Conservation (phyloP, 192 early-diverging fungal genomes). For the Funneliformis geosporum region DNA sequence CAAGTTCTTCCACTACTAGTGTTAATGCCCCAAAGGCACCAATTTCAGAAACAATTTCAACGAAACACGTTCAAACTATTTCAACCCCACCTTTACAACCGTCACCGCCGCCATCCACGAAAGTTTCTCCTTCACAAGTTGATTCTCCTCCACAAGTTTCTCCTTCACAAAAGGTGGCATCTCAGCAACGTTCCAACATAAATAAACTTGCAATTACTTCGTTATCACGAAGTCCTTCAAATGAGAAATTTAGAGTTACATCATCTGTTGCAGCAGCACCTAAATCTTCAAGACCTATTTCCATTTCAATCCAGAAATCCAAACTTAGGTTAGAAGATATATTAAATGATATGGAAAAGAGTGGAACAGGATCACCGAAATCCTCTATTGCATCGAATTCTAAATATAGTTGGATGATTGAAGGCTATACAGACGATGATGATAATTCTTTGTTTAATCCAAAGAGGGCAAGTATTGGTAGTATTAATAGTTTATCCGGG, state of each 20-base stretch:
- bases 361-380: slow-evolving; percentile 1
- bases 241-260: neutral
- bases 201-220: neutral
- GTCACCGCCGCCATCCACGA: neutral
- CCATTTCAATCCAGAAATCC: neutral
- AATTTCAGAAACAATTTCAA: neutral
- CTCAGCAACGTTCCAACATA: neutral
- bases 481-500: slow-evolving; percentile 3
- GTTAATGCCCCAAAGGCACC: neutral
- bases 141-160: neutral
- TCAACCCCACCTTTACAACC: neutral
- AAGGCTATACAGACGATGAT: slow-evolving; percentile 25
- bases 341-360: slow-evolving; percentile 21
- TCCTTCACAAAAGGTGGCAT: neutral
- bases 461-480: slow-evolving; percentile 18
- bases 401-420: slow-evolving; percentile 36
- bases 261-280: neutral
- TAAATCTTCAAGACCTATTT: neutral
- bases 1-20: neutral
- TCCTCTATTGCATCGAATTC: slow-evolving; percentile 29
- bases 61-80: neutral
- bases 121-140: neutral
- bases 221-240: neutral
- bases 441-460: slow-evolving; percentile 32
- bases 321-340: slow-evolving; percentile 21